Evolutionary conservation across 1,139 yeast genomes (phyloP).

Genomic region (Lodderomyces elongisporus): DNA sequence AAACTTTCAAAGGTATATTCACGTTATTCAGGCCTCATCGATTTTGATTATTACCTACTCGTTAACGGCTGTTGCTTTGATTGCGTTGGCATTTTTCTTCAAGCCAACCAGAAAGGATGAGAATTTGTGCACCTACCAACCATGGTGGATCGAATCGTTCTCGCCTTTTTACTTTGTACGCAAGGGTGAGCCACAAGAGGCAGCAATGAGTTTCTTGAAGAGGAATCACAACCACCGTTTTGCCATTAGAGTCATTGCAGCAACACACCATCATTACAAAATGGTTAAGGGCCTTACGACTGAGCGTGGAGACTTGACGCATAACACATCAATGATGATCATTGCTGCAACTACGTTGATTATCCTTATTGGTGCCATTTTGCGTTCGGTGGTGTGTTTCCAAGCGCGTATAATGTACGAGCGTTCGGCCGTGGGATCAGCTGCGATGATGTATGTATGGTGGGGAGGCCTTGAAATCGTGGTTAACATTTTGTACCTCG

Average conservation of each 20-base stretch:
- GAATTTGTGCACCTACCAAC: constrained; percentile 58
- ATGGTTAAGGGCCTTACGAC: constrained; percentile 42
- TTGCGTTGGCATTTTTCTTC: constrained; percentile 48
- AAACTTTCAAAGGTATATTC: constrained; percentile 47
- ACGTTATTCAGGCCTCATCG: constrained; percentile 55
- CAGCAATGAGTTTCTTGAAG: constrained; percentile 49
- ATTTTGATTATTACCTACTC: constrained; percentile 57
- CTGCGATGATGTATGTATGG: constrained; percentile 60
- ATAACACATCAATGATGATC: constrained; percentile 44
- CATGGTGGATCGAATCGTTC: constrained; percentile 75
- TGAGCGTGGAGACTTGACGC: constrained; percentile 44
- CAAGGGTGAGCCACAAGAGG: constrained; percentile 42
- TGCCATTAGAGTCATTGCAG: constrained; percentile 46
- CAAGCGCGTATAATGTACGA: constrained; percentile 25
- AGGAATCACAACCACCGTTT: constrained; percentile 48
- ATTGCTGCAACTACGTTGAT: constrained; percentile 48
- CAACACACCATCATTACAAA: constrained; percentile 40
- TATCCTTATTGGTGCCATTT: constrained; percentile 53
- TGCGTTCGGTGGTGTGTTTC: constrained; percentile 55
- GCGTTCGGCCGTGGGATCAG: constrained; percentile 21
- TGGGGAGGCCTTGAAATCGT: constrained; percentile 61
- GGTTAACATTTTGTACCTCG: constrained; percentile 49
- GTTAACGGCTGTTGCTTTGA: constrained; percentile 46
- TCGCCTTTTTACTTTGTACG: constrained; percentile 50
- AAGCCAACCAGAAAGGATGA: constrained; percentile 56